Percentiles rank a stretch among this genome's conserved stretches.
Evolutionary conservation across 345 rosid genomes (phyloP).

Genomic region (Moricandia arvensis): DNA sequence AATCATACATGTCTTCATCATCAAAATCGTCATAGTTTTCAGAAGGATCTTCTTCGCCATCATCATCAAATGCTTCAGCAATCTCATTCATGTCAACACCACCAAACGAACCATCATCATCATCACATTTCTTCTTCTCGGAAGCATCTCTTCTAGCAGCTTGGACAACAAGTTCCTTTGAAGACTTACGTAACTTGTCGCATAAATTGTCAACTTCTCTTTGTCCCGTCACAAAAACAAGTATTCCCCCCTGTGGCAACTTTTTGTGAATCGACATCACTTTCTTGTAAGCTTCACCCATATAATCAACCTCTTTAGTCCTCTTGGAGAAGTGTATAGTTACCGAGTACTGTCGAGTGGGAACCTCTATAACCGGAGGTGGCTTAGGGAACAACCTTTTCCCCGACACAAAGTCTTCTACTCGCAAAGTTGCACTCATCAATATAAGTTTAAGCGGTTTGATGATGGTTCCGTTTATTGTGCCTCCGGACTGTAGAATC

Average conservation of each 20-base stretch:
- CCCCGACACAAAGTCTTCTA: constrained; percentile 74
- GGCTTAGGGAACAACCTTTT: constrained; percentile 53
- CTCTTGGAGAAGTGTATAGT: constrained; percentile 60
- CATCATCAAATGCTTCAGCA: background rate
- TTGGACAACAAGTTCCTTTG: background rate
- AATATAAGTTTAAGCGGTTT: constrained; percentile 17
- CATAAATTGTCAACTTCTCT: background rate
- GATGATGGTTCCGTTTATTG: background rate
- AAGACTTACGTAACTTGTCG: background rate
- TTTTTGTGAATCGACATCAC: background rate
- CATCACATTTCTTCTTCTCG: background rate
- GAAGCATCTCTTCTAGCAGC: background rate
- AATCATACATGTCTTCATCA: background rate
- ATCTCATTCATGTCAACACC: background rate
- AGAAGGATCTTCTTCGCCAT: constrained; percentile 46
- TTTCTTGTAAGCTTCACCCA: background rate
- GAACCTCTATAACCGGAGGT: constrained; percentile 82
- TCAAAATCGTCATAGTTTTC: constrained; percentile 35
- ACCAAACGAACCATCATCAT: background rate
- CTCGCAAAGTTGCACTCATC: constrained; percentile 93
- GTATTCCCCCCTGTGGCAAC: background rate
- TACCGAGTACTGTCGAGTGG: constrained; percentile 79
- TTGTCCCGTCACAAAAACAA: background rate
- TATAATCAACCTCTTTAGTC: background rate
- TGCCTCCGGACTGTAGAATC: background rate